Conservation (phyloP, 2,329 filamentous ascomycete species). For the Arthrobotrys pseudoclavata region DNA sequence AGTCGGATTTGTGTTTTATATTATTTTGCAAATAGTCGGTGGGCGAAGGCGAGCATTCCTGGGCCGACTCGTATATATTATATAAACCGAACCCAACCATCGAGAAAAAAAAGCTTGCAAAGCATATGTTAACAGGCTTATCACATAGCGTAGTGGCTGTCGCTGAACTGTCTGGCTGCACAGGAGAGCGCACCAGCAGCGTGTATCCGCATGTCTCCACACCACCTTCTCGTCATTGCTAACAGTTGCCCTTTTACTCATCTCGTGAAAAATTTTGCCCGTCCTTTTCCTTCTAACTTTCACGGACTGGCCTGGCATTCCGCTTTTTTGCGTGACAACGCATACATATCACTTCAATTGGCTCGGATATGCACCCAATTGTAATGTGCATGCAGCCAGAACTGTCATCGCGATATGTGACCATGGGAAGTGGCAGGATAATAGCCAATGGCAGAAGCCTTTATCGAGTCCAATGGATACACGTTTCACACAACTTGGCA, state of each 20-base stretch:
- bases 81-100: conserved; percentile 49
- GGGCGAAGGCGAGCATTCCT: conserved; percentile 45
- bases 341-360: conserved; percentile 58
- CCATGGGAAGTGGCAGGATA: conserved; percentile 17
- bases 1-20: conserved; percentile 31
- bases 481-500: conserved; percentile 59
- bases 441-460: conserved; percentile 44
- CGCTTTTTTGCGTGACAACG: conserved; percentile 55
- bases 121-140: conserved; percentile 45
- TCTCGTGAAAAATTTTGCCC: conserved; percentile 57
- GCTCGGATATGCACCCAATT: conserved; percentile 59
- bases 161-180: conserved; percentile 55
- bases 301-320: conserved; percentile 55
- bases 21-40: conserved; percentile 38
- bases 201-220: conserved; percentile 51
- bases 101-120: conserved; percentile 33
- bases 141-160: conserved; percentile 15
- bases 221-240: conserved; percentile 30
- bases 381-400: conserved; percentile 47
- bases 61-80: conserved; percentile 58
- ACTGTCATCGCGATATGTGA: conserved; percentile 38
- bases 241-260: conserved; percentile 25
- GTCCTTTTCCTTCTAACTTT: conserved; percentile 20
- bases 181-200: conserved; percentile 32
- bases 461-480: conserved; percentile 48